phyloP scores from a whole-genome alignment of 176 grass and related monocot species.

The Cocos nucifera region DNA sequence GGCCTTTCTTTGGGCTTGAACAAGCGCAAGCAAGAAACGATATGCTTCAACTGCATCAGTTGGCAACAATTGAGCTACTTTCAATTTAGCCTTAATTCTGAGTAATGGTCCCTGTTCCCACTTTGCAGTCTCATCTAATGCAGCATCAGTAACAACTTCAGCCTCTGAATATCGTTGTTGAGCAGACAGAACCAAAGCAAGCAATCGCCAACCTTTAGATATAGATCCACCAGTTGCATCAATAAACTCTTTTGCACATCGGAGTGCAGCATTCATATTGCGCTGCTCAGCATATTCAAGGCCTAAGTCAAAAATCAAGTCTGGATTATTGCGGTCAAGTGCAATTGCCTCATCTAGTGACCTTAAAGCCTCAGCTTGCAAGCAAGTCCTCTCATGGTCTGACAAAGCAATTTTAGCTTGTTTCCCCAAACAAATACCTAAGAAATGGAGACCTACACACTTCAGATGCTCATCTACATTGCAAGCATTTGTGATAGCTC shows the following conservation, averaged over 20 bases:
- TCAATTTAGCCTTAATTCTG: constrained; percentile 81
- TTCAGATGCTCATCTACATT: constrained; percentile 39
- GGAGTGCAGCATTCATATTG: constrained; percentile 72
- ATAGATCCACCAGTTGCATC: constrained; percentile 78
- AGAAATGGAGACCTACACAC: constrained; percentile 12
- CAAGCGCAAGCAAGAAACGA: constrained; percentile 74
- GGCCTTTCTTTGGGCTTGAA: constrained; percentile 86
- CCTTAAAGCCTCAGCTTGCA: constrained; percentile 76
- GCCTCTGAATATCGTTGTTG: constrained; percentile 79
- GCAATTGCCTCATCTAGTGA: constrained; percentile 52
- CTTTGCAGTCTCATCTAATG: constrained; percentile 86
- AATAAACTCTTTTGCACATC: constrained; percentile 83
- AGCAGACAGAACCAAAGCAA: constrained; percentile 81
- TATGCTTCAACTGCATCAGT: constrained; percentile 83
- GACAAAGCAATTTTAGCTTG: constrained; percentile 68
- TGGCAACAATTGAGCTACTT: constrained; percentile 60
- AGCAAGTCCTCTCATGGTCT: constrained; percentile 66
- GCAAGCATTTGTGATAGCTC: constrained; percentile 45
- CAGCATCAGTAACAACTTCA: constrained; percentile 84
- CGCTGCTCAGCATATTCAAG: constrained; percentile 81
- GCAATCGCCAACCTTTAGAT: constrained; percentile 85
- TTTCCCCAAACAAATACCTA: constrained; percentile 72
- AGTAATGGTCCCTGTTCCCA: constrained; percentile 90
- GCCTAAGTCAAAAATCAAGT: constrained; percentile 69
- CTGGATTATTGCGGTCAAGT: constrained; percentile 50